phyloP scores from a whole-genome alignment of 768 basidiomycete species.

The Pulveroboletus ravenelii region DNA sequence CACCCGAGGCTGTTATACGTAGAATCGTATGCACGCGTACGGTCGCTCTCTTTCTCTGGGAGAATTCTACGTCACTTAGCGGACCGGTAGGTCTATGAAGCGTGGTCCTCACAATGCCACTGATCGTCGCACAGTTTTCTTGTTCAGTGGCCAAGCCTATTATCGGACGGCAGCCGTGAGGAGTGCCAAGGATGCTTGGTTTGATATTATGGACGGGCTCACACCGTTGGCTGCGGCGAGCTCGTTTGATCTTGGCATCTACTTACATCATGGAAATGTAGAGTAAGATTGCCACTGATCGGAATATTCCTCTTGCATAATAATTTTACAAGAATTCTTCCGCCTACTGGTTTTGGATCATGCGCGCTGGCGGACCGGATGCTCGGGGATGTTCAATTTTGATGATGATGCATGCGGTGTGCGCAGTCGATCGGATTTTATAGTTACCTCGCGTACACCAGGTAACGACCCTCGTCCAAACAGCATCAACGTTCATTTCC shows the following conservation, averaged over 20 bases:
- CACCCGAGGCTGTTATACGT: conserved; percentile 79
- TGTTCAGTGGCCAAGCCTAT: conserved; percentile 80
- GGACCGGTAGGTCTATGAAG: conserved; percentile 71
- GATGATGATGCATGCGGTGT: not conserved
- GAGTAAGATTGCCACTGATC: not conserved
- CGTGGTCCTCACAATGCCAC: conserved; percentile 25
- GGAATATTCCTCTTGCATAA: not conserved
- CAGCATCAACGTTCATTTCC: conserved; percentile 38
- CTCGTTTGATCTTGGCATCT: not conserved
- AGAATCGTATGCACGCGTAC: conserved; percentile 91
- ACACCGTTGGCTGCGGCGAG: not conserved
- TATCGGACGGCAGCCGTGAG: conserved; percentile 37
- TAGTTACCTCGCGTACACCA: not conserved
- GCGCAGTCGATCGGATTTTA: not conserved
- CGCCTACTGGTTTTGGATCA: no score
- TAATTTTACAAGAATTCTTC: not conserved
- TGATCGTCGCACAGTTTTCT: conserved; percentile 54
- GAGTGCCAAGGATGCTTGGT: conserved; percentile 65
- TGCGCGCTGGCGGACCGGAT: not conserved
- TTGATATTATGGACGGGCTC: conserved; percentile 28
- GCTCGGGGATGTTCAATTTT: not conserved
- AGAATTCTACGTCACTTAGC: conserved; percentile 77
- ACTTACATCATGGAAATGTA: not conserved
- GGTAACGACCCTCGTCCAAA: not conserved
- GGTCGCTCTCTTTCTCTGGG: conserved; percentile 76